Conservation (phyloP, 1,284 basidiomycete genomes). For the Tilletia setariae region DNA sequence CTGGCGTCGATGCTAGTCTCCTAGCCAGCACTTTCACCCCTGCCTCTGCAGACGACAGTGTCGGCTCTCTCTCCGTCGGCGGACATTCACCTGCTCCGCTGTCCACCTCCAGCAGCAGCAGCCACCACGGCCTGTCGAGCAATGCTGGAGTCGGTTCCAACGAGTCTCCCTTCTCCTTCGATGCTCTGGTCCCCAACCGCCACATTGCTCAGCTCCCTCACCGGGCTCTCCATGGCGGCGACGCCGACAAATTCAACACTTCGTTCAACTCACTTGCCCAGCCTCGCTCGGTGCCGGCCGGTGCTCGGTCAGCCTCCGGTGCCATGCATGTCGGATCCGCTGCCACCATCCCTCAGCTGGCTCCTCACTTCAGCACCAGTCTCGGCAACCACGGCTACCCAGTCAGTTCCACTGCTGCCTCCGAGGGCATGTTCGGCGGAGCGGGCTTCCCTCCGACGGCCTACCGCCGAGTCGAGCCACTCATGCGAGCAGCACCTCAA, state of each 20-base stretch:
- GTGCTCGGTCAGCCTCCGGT: background rate
- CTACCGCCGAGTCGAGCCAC: conserved; percentile 47
- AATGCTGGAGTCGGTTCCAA: background rate
- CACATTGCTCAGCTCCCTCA: conserved; percentile 37
- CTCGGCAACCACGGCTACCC: background rate
- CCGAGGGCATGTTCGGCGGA: conserved; percentile 17
- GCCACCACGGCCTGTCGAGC: conserved; percentile 1
- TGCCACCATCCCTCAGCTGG: conserved; percentile 40
- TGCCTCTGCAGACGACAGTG: background rate
- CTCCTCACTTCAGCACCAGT: conserved; percentile 19
- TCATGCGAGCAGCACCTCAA: conserved; percentile 46
- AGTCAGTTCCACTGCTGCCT: conserved; percentile 31
- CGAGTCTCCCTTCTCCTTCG: conserved; percentile 1
- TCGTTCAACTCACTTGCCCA: conserved; percentile 3
- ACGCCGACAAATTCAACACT: conserved; percentile 16
- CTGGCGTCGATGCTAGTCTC: conserved; percentile 43
- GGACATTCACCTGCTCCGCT: background rate
- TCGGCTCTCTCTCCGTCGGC: conserved; percentile 5
- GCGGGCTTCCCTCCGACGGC: background rate
- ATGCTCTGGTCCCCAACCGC: conserved; percentile 12
- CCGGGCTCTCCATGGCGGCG: background rate
- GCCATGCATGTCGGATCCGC: background rate
- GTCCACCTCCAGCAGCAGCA: background rate
- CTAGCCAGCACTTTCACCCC: conserved; percentile 14
- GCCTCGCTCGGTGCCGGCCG: conserved; percentile 19